Evolutionary conservation across 2,329 filamentous ascomycete species (phyloP), one percentile per base, ranked within the genome.

Genomic region (Rutstroemia sp.): DNA sequence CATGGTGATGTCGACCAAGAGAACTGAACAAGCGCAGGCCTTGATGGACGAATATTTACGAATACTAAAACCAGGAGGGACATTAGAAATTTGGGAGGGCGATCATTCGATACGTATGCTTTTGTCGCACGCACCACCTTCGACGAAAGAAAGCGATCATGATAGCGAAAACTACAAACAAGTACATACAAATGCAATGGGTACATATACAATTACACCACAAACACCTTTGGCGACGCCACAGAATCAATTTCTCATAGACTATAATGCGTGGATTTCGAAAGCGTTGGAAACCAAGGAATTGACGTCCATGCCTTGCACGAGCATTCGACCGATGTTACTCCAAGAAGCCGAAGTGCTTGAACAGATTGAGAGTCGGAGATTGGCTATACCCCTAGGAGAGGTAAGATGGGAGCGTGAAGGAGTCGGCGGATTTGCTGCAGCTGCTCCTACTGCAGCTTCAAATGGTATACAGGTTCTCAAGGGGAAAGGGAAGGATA

Each of bases 361-460:
- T 8, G 78, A 77, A 50, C 85, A 88, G 40, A 76, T 91, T 30
- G 84, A 83, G 52, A 87, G 82, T 57, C 85, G 88, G 44, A 84
- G 92, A 36, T 76, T 96, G 52, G 92, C 90, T n/a, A 86, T 96
- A 25, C 92, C 91, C 1, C 77, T 96, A 0, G 87, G 88, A 47
- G 88, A 95, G 68, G 78, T 94, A 46, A 83, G 88, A 49, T 96
- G 91, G 91, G 91, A 96, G 75, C 82, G 84, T 51, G 89, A 94
- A 67, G 83, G 83, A 52, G 81, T 82, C 59, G 84, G 78, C 64
- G 83, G 78, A 68, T 78, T 79, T 10, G 10, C 27, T 8, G 27
- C 27, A 30, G 8, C 27, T 30, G 27, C 59, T 79, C 81, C 57
- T 86, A 80, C 51, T 77, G 77, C 70, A 76, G 75, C 55, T 30